A percentile compares a stretch with the other conserved stretches of the same genome.
Conservation (phyloP, 768 basidiomycete species). For the Macrolepiota fuliginosa region DNA sequence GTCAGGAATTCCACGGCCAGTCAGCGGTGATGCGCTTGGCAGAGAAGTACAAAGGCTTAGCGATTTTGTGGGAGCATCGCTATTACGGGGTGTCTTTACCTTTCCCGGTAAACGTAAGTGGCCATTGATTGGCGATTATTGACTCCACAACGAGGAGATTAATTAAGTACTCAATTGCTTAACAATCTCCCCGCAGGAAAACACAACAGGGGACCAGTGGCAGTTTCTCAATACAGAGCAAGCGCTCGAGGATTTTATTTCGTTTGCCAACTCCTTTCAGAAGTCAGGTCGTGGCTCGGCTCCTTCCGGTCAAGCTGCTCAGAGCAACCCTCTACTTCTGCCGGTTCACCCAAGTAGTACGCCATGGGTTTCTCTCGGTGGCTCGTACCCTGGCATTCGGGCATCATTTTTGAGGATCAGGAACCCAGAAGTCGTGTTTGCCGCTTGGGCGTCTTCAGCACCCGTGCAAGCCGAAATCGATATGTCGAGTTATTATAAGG, state of each 20-base stretch:
- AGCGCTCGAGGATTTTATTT: conserved; percentile 47
- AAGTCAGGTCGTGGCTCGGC: conserved; percentile 4
- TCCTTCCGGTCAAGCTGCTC: neutral
- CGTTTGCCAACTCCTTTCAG: conserved; percentile 42
- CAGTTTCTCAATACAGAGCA: conserved; percentile 47
- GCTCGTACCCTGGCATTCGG: conserved; percentile 48
- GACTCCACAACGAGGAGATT: neutral
- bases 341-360: conserved; percentile 38
- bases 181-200: conserved; percentile 25
- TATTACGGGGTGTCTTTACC: conserved; percentile 47
- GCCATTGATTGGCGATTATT: neutral
- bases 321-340: conserved; percentile 10
- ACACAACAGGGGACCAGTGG: conserved; percentile 46
- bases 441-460: conserved; percentile 48
- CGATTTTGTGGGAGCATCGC: conserved; percentile 50
- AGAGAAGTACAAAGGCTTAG: conserved; percentile 42
- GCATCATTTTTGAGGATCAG: conserved; percentile 43
- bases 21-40: conserved; percentile 47
- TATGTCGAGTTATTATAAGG: conserved; percentile 49
- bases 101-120: conserved; percentile 42
- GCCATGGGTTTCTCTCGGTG: conserved; percentile 49
- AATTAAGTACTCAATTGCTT: neutral
- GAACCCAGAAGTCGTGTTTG: conserved; percentile 44
- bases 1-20: conserved; percentile 45
- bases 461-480: conserved; percentile 50